Evolutionary conservation across 805 yeast species (phyloP).

Genomic region (Yamadazyma sp.): DNA sequence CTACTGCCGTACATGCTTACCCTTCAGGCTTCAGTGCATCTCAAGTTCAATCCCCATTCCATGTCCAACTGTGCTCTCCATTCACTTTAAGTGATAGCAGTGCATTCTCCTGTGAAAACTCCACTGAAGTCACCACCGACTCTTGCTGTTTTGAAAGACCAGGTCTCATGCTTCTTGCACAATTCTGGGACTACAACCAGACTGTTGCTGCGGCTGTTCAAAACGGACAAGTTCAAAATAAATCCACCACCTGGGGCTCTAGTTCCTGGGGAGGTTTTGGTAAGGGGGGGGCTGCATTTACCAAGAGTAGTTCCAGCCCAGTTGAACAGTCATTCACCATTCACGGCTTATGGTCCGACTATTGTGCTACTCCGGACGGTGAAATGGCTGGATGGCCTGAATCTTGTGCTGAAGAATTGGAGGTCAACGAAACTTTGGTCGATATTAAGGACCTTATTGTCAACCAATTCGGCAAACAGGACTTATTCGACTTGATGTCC

Average conservation of each 20-base stretch:
- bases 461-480: constrained; percentile 44
- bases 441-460: constrained; percentile 37
- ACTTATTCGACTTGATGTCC: constrained; percentile 57
- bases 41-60: not conserved
- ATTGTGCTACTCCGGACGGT: constrained; percentile 59
- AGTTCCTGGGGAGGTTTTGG: constrained; percentile 20
- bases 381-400: constrained; percentile 55
- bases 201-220: constrained; percentile 2
- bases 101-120: constrained; percentile 16
- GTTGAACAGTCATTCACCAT: constrained; percentile 36
- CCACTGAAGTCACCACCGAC: constrained; percentile 40
- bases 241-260: constrained; percentile 8
- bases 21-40: constrained; percentile 1
- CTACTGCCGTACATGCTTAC: constrained; percentile 3
- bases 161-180: constrained; percentile 80
- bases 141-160: constrained; percentile 85
- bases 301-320: constrained; percentile 23
- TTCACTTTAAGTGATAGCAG: constrained; percentile 1
- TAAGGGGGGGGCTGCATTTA: constrained; percentile 12
- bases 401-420: constrained; percentile 66
- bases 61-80: constrained; percentile 8
- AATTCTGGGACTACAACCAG: constrained; percentile 89
- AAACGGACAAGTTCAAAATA: constrained; percentile 1
- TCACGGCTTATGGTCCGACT: constrained; percentile 48
- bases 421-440: constrained; percentile 34